phyloP scores from a whole-genome alignment of 345 rosid species.

The Camelina sativa region DNA sequence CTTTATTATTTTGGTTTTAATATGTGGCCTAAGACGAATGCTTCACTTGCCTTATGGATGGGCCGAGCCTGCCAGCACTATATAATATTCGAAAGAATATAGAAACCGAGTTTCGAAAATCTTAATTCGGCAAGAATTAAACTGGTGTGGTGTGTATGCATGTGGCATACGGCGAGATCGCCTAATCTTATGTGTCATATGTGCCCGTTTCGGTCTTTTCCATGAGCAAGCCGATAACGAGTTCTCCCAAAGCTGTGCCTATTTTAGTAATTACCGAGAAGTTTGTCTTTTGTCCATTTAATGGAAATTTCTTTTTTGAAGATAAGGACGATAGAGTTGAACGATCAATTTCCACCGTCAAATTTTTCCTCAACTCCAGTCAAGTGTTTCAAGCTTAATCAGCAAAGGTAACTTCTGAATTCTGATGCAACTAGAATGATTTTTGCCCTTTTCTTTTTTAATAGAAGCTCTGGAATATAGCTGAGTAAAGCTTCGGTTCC shows the following conservation, averaged over 20 bases:
- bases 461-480: neutral
- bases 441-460: neutral
- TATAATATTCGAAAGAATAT: neutral
- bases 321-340: constrained; percentile 17
- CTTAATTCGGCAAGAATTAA: neutral
- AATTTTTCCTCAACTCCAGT: neutral
- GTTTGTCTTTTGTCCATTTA: neutral
- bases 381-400: constrained; percentile 26
- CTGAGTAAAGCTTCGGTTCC: neutral
- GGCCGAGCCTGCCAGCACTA: no score
- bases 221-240: neutral
- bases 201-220: constrained; percentile 9
- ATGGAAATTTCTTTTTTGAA: neutral
- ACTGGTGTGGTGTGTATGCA: neutral
- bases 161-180: neutral
- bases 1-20: no score
- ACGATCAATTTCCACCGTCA: constrained; percentile 11
- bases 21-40: no score
- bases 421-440: neutral
- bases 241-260: constrained; percentile 12
- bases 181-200: neutral
- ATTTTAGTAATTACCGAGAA: neutral
- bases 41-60: no score
- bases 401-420: constrained; percentile 15
- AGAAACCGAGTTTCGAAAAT: neutral